Evolutionary conservation across 2,329 filamentous ascomycete genomes (phyloP).

Genomic region (Passalora sequoiae): DNA sequence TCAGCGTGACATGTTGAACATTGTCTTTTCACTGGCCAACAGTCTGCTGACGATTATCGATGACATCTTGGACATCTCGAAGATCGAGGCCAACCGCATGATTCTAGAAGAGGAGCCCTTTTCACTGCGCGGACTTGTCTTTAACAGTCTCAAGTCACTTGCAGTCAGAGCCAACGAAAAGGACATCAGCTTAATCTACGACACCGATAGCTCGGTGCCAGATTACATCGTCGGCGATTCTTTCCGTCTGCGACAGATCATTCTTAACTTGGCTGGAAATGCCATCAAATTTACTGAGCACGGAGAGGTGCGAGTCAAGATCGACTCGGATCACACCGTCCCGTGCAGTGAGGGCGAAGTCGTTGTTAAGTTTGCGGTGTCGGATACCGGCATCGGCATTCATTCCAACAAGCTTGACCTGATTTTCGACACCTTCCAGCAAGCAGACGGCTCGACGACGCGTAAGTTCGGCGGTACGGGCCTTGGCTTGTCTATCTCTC

Average conservation of each 20-base stretch:
- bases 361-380: slow-evolving; percentile 90
- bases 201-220: slow-evolving; percentile 86
- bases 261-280: slow-evolving; percentile 93
- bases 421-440: slow-evolving; percentile 98
- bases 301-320: slow-evolving; percentile 92
- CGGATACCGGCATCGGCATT: slow-evolving; percentile 95
- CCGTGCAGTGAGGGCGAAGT: slow-evolving; percentile 70
- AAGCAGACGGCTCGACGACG: slow-evolving; percentile 94
- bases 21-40: slow-evolving; percentile 94
- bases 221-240: slow-evolving; percentile 95
- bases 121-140: slow-evolving; percentile 86
- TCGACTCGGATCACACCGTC: slow-evolving; percentile 64
- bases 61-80: slow-evolving; percentile 63
- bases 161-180: slow-evolving; percentile 98
- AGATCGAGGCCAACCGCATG: slow-evolving; percentile 93
- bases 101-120: slow-evolving; percentile 97
- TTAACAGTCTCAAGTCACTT: slow-evolving; percentile 93
- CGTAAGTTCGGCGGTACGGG: slow-evolving; percentile 94
- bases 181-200: slow-evolving; percentile 84
- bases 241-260: slow-evolving; percentile 93
- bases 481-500: slow-evolving; percentile 89
- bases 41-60: slow-evolving; percentile 96
- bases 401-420: slow-evolving; percentile 90
- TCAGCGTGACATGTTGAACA: slow-evolving; percentile 96
- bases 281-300: slow-evolving; percentile 99